A percentile compares a stretch with the other conserved stretches of the same genome.
phyloP scores from a whole-genome alignment of 768 basidiomycete genomes.

The Lentinus tigrinus region DNA sequence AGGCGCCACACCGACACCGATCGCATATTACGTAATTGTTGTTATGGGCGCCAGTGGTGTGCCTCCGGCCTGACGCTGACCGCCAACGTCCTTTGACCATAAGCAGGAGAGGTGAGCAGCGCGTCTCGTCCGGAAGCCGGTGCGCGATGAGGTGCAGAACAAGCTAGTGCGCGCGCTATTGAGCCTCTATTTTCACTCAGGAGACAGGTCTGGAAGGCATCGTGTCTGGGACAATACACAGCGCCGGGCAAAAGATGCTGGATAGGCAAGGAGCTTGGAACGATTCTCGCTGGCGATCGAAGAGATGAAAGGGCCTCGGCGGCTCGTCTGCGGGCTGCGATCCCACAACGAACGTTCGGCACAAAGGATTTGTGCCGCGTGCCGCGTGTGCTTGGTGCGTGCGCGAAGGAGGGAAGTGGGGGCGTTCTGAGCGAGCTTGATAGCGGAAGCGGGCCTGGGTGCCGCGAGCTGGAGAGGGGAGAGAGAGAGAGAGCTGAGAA shows the following conservation, averaged over 20 bases:
- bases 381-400: no score
- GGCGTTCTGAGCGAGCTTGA: no score
- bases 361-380: no score
- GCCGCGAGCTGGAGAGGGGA: no score
- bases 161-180: not conserved
- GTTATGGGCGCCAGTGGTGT: not conserved
- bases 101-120: not conserved
- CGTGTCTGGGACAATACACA: not conserved
- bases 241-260: not conserved
- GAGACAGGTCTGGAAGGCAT: no score
- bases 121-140: not conserved
- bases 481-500: no score
- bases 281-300: not conserved
- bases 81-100: not conserved
- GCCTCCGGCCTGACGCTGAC: not conserved
- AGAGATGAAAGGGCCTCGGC: not conserved
- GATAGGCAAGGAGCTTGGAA: not conserved
- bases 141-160: not conserved
- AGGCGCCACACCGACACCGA: no score
- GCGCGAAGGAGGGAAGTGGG: no score
- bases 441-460: no score
- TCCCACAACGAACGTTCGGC: not conserved
- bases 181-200: not conserved
- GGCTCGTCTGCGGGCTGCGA: not conserved
- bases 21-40: not conserved